A percentile compares a stretch with the other conserved stretches of the same genome.
Evolutionary conservation across 1,284 basidiomycete species (phyloP).

Genomic region (Rhodotorula glutinis): DNA sequence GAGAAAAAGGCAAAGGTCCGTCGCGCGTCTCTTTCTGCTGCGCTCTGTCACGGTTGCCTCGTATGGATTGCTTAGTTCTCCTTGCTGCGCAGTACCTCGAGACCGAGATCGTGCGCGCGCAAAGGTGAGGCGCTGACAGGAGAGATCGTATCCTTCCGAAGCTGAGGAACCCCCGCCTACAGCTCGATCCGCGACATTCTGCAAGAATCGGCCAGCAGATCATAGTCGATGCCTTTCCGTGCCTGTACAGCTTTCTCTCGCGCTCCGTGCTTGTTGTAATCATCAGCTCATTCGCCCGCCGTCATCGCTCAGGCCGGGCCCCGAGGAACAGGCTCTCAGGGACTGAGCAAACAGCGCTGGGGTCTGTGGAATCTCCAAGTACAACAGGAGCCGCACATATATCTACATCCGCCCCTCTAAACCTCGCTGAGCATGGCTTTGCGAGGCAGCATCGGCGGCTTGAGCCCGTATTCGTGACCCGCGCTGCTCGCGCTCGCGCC

Average conservation of each 20-base stretch:
- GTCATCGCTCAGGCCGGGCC: too few species aligned
- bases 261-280: neutral
- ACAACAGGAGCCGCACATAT: too few species aligned
- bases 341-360: too few species aligned
- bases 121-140: constrained; percentile 13
- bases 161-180: neutral
- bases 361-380: too few species aligned
- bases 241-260: neutral
- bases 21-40: neutral
- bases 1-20: constrained; percentile 39
- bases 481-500: neutral
- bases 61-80: neutral
- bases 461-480: neutral
- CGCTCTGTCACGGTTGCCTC: too few species aligned
- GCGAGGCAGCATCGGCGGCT: too few species aligned
- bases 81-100: constrained; percentile 29
- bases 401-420: too few species aligned
- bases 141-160: neutral
- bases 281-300: neutral
- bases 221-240: too few species aligned
- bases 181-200: constrained; percentile 38
- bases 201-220: constrained; percentile 13
- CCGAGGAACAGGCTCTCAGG: too few species aligned
- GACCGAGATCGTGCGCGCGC: constrained; percentile 30
- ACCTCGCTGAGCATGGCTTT: too few species aligned